Conservation (phyloP, 2,329 filamentous ascomycete genomes). For the Nakataea oryzae region DNA sequence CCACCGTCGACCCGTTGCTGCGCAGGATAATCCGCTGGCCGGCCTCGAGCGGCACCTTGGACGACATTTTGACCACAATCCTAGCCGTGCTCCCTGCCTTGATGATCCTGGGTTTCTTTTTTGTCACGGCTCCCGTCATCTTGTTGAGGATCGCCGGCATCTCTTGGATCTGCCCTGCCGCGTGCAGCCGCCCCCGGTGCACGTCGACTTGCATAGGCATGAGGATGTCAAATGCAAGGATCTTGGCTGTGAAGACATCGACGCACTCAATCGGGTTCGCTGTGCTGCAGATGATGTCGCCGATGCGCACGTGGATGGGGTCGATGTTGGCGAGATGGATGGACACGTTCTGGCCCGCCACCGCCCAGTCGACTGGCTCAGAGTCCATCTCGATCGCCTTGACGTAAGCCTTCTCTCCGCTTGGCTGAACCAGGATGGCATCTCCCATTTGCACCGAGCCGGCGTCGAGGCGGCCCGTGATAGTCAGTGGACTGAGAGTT, state of each 20-base stretch:
- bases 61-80: slow-evolving; percentile 63
- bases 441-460: slow-evolving; percentile 82
- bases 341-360: slow-evolving; percentile 80
- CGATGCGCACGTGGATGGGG: slow-evolving; percentile 66
- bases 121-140: slow-evolving; percentile 59
- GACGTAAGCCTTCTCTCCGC: slow-evolving; percentile 68
- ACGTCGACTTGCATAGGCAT: slow-evolving; percentile 86
- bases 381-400: slow-evolving; percentile 73
- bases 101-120: slow-evolving; percentile 78
- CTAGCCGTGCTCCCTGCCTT: slow-evolving; percentile 70
- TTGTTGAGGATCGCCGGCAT: slow-evolving; percentile 72
- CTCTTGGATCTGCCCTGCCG: slow-evolving; percentile 61
- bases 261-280: slow-evolving; percentile 58
- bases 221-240: slow-evolving; percentile 80
- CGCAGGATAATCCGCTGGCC: slow-evolving; percentile 74
- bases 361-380: slow-evolving; percentile 72
- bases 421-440: slow-evolving; percentile 66
- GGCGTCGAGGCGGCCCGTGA: slow-evolving; percentile 77
- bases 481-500: slow-evolving; percentile 69
- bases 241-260: slow-evolving; percentile 68
- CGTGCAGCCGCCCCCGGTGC: slow-evolving; percentile 74
- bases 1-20: slow-evolving; percentile 72
- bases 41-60: slow-evolving; percentile 67
- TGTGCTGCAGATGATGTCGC: slow-evolving; percentile 75
- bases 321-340: slow-evolving; percentile 83